phyloP scores from a whole-genome alignment of 768 basidiomycete species.

The Lactarius akahatsu region DNA sequence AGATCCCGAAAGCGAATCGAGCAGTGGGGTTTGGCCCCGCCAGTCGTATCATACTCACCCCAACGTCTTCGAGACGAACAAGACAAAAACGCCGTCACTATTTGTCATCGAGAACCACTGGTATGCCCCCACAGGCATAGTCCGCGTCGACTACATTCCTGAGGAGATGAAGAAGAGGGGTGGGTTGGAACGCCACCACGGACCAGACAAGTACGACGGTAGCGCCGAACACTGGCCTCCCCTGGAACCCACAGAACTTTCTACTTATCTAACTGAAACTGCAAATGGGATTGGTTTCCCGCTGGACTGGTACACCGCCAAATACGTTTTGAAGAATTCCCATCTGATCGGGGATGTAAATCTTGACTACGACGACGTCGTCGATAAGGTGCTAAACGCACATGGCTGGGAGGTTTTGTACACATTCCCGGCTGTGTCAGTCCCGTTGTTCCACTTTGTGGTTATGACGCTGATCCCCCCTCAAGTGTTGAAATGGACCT shows the following conservation, averaged over 20 bases:
- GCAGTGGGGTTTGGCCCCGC: slow-evolving; percentile 42
- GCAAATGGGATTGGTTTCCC: not conserved
- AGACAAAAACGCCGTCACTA: slow-evolving; percentile 32
- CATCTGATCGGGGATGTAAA: slow-evolving; percentile 13
- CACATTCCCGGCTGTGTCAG: slow-evolving; percentile 44
- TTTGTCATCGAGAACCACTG: slow-evolving; percentile 41
- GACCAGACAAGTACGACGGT: slow-evolving; percentile 26
- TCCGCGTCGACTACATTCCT: slow-evolving; percentile 42
- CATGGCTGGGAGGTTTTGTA: slow-evolving; percentile 44
- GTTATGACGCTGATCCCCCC: not conserved
- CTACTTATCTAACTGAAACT: not conserved
- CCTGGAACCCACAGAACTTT: slow-evolving; percentile 7
- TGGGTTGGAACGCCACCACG: slow-evolving; percentile 32
- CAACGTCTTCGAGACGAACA: slow-evolving; percentile 32
- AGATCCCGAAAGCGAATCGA: slow-evolving; percentile 37
- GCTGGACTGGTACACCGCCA: slow-evolving; percentile 13
- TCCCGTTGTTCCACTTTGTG: slow-evolving; percentile 11
- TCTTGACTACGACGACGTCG: slow-evolving; percentile 32
- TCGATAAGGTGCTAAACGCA: slow-evolving; percentile 37
- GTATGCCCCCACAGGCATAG: slow-evolving; percentile 40
- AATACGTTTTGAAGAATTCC: not conserved
- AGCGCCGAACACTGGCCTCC: slow-evolving; percentile 16
- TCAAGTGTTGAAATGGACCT: slow-evolving; percentile 44
- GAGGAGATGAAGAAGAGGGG: slow-evolving; percentile 38
- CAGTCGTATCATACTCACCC: slow-evolving; percentile 37